These are phyloP conservation scores for Botrytis fabae DNA, from an alignment of 2,329 filamentous ascomycete genomes.

Conservation along the genomic window DNA sequence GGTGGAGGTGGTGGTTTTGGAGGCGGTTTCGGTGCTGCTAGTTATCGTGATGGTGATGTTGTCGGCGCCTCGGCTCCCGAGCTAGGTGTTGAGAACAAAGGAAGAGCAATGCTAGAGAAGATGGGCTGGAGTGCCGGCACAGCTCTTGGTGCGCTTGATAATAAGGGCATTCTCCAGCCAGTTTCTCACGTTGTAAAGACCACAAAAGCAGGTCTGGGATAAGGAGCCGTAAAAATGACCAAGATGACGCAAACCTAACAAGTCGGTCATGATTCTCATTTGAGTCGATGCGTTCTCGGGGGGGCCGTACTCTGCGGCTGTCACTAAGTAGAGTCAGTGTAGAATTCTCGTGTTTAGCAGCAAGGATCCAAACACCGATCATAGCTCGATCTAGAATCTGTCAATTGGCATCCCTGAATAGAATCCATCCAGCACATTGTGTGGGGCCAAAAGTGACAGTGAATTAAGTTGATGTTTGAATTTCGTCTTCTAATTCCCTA, in stretches of 20 bases:
- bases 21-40: slow-evolving; percentile 47
- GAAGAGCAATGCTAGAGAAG: slow-evolving; percentile 85
- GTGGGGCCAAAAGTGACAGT: not conserved
- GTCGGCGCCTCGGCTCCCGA: slow-evolving; percentile 85
- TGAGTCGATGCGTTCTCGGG: not conserved
- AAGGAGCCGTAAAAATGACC: slow-evolving; percentile 3
- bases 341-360: not conserved
- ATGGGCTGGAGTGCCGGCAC: slow-evolving; percentile 95
- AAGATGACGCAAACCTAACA: not conserved
- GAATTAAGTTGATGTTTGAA: slow-evolving; percentile 20
- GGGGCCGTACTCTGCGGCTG: too few relatives aligned
- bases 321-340: not conserved
- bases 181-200: slow-evolving; percentile 86
- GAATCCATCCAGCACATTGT: not conserved
- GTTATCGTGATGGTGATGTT: slow-evolving; percentile 80
- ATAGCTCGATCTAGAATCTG: too few relatives aligned
- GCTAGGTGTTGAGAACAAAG: slow-evolving; percentile 78
- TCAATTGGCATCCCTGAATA: not conserved
- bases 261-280: too few relatives aligned
- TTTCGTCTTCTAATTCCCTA: slow-evolving; percentile 41
- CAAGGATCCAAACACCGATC: not conserved
- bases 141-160: slow-evolving; percentile 76
- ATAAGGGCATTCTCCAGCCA: slow-evolving; percentile 85
- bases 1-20: slow-evolving; percentile 38
- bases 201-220: slow-evolving; percentile 77